Evolutionary conservation across 2,329 filamentous ascomycete genomes (phyloP), one percentile per base, ranked within the genome.

Genomic region (Xylaria sp.): DNA sequence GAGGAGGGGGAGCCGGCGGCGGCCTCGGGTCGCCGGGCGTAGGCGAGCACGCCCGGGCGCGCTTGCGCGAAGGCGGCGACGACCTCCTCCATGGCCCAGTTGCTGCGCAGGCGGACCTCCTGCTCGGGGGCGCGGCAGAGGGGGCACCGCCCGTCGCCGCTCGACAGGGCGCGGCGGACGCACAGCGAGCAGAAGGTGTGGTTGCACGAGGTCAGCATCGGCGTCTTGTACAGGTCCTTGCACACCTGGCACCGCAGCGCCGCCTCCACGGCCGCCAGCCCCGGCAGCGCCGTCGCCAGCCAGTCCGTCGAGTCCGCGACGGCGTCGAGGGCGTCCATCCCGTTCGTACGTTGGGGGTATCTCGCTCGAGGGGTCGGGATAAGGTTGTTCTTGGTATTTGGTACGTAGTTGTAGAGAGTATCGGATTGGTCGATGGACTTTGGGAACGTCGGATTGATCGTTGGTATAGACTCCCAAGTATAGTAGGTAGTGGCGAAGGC

Each of bases 141-240:
- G 0, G 94, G 94, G 65, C 94, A 99, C 72, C 89, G 92, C 7
- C 91, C 90, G 62, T 97, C 92, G 26, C 84, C 92, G 26, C 84
- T 82, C 2, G 88, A 87, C 1, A 99, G 80, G 56, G 90, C 91
- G 59, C 92, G 83, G 24, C 94, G 89, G 70, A 99, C 97, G 72
- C 94, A 99, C 49, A 96, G 77, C 6, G 93, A 97, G 78, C 94
- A 99, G 69, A 99, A 99, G 0, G 94, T 97, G 71, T 99, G 94
- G 49, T 86, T 89, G 75, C 94, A 99, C 1, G 90, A 90, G 1
- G 94, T 99, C 59, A 97, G 88, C 84, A 99, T 94, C 0, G 94
- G 94, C 46, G 92, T 96, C 57, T 86, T 86, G 76, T 90, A 97
- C 74, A 97, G 96, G 72, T 99, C 95, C 71, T 97, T 97, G 83